These are phyloP conservation scores for Phialemoniopsis sp. DNA, from an alignment of 2,329 filamentous ascomycete genomes.

Conservation along the genomic window DNA sequence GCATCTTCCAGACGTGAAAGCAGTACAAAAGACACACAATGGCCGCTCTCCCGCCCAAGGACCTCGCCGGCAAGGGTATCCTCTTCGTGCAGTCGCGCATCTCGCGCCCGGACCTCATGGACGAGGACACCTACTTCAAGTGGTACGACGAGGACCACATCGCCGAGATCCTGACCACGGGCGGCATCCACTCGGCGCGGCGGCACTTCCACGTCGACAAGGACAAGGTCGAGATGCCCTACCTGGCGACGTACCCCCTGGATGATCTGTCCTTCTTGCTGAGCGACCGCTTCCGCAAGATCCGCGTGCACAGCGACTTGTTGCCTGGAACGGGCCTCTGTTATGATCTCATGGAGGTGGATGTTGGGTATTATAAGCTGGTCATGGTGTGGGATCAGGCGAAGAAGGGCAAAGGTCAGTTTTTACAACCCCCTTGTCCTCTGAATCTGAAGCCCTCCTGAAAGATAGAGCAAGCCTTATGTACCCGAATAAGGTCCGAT, in stretches of 20 bases:
- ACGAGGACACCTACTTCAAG: constrained; percentile 21
- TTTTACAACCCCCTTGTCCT: too few relatives aligned
- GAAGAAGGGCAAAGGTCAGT: constrained; percentile 13
- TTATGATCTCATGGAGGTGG: constrained; percentile 15
- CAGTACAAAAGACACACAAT: too few relatives aligned
- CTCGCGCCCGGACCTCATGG: constrained; percentile 18
- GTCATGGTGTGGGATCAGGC: constrained; percentile 14
- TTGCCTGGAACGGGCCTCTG: constrained; percentile 13
- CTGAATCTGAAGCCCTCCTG: too few relatives aligned
- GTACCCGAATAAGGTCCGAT: too few relatives aligned
- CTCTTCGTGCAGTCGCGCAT: constrained; percentile 23
- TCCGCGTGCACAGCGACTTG: constrained; percentile 23
- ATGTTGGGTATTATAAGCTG: constrained; percentile 14
- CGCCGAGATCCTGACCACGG: constrained; percentile 25
- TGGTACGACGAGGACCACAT: constrained; percentile 36
- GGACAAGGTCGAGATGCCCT: constrained; percentile 16
- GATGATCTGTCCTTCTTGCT: constrained; percentile 25
- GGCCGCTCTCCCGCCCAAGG: too few relatives aligned
- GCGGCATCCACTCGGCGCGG: constrained; percentile 23
- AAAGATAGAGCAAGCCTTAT: too few relatives aligned
- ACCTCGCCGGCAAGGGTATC: constrained; percentile 12
- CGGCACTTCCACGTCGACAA: constrained; percentile 21
- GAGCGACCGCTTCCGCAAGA: constrained; percentile 24
- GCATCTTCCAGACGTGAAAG: too few relatives aligned
- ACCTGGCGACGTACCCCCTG: constrained; percentile 29